phyloP scores from a whole-genome alignment of 768 basidiomycete genomes.

The Pholiota microspora region DNA sequence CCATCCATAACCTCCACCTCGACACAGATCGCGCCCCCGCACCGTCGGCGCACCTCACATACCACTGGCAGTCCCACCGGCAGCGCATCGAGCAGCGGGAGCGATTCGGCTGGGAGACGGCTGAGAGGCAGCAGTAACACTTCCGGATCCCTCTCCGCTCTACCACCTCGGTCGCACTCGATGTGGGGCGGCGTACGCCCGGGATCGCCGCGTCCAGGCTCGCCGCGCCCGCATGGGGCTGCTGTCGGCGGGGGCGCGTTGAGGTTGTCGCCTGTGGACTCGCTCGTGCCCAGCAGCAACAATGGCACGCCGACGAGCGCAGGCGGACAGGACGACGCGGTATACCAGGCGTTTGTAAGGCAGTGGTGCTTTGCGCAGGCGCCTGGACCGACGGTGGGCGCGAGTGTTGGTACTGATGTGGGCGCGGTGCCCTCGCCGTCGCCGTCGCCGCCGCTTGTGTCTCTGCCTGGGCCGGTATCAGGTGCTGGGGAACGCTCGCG shows the following conservation, averaged over 20 bases:
- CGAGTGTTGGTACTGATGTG: constrained; percentile 4
- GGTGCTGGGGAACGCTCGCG: not conserved
- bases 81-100: constrained; percentile 2
- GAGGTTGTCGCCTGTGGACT: constrained; percentile 7
- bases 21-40: constrained; percentile 6
- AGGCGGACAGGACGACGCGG: constrained; percentile 24
- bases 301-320: not conserved
- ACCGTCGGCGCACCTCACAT: constrained; percentile 2
- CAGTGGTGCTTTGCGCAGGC: constrained; percentile 70
- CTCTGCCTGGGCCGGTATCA: not conserved
- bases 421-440: not conserved
- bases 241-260: not conserved
- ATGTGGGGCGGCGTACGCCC: constrained; percentile 4
- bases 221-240: constrained; percentile 1
- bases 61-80: not conserved
- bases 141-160: no score
- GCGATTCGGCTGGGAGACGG: not conserved
- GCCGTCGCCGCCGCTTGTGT: not conserved
- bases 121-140: not conserved
- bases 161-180: no score
- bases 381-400: constrained; percentile 20
- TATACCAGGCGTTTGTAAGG: constrained; percentile 59
- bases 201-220: constrained; percentile 7
- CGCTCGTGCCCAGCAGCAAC: not conserved
- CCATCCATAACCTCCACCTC: no score